Base-by-base conservation (phyloP, 441 rosid genomes). In the Brassica balearica region DNA sequence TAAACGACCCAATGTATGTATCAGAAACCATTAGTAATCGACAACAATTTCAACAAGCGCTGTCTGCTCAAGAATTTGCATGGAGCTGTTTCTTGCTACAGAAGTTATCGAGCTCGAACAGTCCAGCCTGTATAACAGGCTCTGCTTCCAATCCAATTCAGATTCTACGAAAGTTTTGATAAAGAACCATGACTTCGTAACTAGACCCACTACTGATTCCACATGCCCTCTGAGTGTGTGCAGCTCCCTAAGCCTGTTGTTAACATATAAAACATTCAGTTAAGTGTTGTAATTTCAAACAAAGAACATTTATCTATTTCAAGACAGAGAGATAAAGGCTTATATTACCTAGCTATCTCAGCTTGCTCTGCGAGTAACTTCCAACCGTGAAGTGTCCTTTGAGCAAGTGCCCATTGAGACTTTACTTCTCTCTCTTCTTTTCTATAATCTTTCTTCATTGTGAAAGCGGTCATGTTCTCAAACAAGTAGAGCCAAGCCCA, bases 381-480 rank as follows among this genome's bases (percentile, higher is more conserved):
- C 63, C 88, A 92, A 5, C 97, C 97, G 0, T 92, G 97, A 64
- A 89, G 81, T 29, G 96, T 89, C 71, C 94, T 88, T 77, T 92
- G 97, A 68, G 97, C 92, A 65, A 73, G 88, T 65, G 93, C 94
- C 97, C 96, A 92, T 60, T 92, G 97, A 73, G 97, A 27, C 32
- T 27, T 5, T 27, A 3, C 96, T 70, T 92, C 97, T 66, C 96
- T 85, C 75, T 90, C 97, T 80, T 85, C 97, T 80, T 83, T 92
- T 8, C 97, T 96, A 3, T 88, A 92, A 76, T 92, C 94, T 85
- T 92, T 91, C 89, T 91, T 92, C 74, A 88, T 88, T 62, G 94
- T 91, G 85, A 92, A 92, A 25, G 96, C 95, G n/a, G 93, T 92
- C 97, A 83, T 93, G 87, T 89, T 93, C 41, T 93, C 94, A 7